Conservation (phyloP, 139 green algal genomes). For the Deuterostichococcus epilithicus region DNA sequence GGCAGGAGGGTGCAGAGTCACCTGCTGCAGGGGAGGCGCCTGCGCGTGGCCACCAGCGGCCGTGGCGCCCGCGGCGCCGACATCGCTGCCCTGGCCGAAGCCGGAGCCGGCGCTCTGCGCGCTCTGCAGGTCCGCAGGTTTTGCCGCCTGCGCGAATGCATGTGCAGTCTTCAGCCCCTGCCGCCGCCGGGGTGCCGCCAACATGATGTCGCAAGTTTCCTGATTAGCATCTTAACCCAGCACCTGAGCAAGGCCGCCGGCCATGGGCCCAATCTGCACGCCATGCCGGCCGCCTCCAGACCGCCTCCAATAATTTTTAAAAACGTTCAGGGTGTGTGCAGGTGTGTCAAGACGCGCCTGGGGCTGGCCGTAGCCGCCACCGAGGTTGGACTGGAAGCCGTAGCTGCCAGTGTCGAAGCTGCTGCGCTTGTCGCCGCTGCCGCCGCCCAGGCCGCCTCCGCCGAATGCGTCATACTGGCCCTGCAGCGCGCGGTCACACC, state of each 20-base stretch:
- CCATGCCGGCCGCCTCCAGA: too few species aligned
- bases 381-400: slow-evolving; percentile 1
- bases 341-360: background rate
- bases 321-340: too few species aligned
- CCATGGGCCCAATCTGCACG: too few species aligned
- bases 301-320: too few species aligned
- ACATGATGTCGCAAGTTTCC: too few species aligned
- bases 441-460: background rate
- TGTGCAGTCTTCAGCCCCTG: too few species aligned
- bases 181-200: too few species aligned
- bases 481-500: too few species aligned
- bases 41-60: background rate
- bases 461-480: background rate
- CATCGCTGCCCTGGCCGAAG: background rate
- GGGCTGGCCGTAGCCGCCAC: background rate
- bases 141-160: too few species aligned
- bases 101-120: background rate
- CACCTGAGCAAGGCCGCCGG: too few species aligned
- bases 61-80: too few species aligned
- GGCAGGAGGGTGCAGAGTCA: background rate
- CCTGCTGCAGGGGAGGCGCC: background rate
- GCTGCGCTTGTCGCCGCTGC: background rate
- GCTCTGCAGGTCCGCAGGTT: background rate
- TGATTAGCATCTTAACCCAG: too few species aligned
- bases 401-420: background rate